Conservation (phyloP, 2,329 filamentous ascomycete genomes). For the Diaporthe aspalathi region DNA sequence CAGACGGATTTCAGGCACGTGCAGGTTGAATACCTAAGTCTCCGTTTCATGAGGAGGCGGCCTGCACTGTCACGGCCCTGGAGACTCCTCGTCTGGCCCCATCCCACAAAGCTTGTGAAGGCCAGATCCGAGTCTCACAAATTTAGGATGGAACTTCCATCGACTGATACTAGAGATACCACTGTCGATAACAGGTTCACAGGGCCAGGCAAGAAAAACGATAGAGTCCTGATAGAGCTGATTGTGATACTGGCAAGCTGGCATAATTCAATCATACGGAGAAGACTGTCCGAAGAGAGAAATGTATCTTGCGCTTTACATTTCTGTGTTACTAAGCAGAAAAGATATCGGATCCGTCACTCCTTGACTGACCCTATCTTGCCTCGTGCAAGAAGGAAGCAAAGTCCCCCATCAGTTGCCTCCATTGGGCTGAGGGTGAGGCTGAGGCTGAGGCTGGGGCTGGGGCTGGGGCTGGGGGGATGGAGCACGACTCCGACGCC, state of each 20-base stretch:
- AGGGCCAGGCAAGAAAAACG: too few species aligned
- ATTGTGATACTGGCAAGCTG: too few species aligned
- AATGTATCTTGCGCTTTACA: too few species aligned
- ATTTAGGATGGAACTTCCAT: neutral
- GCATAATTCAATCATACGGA: too few species aligned
- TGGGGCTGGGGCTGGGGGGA: slow-evolving; percentile 12
- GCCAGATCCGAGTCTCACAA: neutral
- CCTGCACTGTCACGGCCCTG: neutral
- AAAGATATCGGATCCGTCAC: too few species aligned
- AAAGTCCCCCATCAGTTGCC: neutral
- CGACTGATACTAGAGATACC: neutral
- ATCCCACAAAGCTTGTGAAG: neutral
- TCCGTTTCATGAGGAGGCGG: neutral
- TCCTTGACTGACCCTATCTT: too few species aligned
- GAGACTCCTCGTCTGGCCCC: neutral
- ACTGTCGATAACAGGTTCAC: neutral
- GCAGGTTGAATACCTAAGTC: neutral
- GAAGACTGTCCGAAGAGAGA: too few species aligned
- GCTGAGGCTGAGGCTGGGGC: neutral
- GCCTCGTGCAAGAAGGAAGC: neutral
- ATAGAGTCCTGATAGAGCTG: neutral
- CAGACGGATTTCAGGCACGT: neutral
- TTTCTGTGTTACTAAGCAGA: too few species aligned
- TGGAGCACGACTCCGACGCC: slow-evolving; percentile 17
- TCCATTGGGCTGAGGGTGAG: neutral